Evolutionary conservation across 73 alveolate genomes (phyloP), one percentile per base, ranked within the genome.

Genomic region (Tetrahymena thermophila): DNA sequence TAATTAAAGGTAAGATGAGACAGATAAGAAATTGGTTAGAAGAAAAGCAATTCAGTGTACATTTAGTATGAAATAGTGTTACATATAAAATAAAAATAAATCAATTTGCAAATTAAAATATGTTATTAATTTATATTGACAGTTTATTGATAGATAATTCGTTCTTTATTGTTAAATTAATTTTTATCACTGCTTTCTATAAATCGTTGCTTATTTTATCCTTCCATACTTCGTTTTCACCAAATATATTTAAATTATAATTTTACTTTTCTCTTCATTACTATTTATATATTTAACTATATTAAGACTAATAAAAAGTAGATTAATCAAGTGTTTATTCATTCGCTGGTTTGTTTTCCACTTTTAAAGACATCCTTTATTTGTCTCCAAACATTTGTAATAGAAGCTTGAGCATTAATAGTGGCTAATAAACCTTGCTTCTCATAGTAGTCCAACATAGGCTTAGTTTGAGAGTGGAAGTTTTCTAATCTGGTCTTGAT

Each of bases 371-470:
- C 89, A 71, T 71, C 89, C 89, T 95, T 95, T 25, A 95, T 43
- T 35, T 95, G 94, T 93, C 95, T 95, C 97, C 97, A 95, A 10
- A 95, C 94, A 8, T 95, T 94, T 42, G 56, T 85, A 37, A 95
- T 93, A 21, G 95, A 93, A 35, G 94, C 94, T 89, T 95, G 95
- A n/a, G 95, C 95, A 44, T 95, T 89, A 44, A 97, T 43, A 35
- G 96, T 94, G 93, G 56, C 71, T 43, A 97, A 96, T 21, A 95
- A 35, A 93, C 85, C 93, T 95, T 97, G 94, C 94, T 95, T 83
- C 35, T 94, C 95, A 95, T 97, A 97, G 96, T 97, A 97, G 11
- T 97, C 98, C 71, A 97, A 85, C 85, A 97, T 97, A 43, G 99
- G 99, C 15, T 97, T 85, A 28, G 99, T 97, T 93, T 55, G 94